Percentiles rank a stretch among this genome's conserved stretches.
phyloP scores from a whole-genome alignment of 139 green algal species.

The Zygnema cylindricum region DNA sequence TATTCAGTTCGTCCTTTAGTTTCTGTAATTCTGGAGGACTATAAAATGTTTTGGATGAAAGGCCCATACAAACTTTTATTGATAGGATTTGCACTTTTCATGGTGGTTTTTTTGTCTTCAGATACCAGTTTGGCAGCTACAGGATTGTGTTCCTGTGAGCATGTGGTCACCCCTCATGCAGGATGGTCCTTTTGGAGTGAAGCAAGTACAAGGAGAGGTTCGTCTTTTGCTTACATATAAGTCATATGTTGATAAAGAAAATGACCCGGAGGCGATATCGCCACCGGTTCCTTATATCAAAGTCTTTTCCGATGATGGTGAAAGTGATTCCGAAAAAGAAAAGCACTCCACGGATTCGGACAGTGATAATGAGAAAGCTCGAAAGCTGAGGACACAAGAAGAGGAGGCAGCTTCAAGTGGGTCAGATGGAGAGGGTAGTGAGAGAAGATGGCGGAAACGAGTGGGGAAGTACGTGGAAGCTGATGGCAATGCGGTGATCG shows the following conservation, averaged over 20 bases:
- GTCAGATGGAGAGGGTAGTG: neutral
- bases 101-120: constrained; percentile 7
- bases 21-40: too few relatives aligned
- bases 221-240: constrained; percentile 57
- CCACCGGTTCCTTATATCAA: constrained; percentile 50
- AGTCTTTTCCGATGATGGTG: constrained; percentile 40
- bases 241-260: constrained; percentile 49
- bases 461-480: neutral
- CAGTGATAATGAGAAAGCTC: neutral
- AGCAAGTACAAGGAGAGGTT: constrained; percentile 38
- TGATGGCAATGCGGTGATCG: too few relatives aligned
- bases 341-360: neutral
- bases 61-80: too few relatives aligned
- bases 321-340: neutral
- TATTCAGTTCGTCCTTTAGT: too few relatives aligned
- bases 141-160: constrained; percentile 52
- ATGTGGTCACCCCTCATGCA: constrained; percentile 48
- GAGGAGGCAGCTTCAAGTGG: neutral
- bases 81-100: too few relatives aligned
- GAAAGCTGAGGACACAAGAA: neutral
- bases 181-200: constrained; percentile 47
- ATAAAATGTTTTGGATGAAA: too few relatives aligned
- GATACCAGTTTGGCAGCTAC: constrained; percentile 53
- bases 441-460: neutral
- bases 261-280: constrained; percentile 3